Base-by-base conservation (phyloP, 2,329 filamentous ascomycete genomes). In the Trichoderma atrobrunneum region DNA sequence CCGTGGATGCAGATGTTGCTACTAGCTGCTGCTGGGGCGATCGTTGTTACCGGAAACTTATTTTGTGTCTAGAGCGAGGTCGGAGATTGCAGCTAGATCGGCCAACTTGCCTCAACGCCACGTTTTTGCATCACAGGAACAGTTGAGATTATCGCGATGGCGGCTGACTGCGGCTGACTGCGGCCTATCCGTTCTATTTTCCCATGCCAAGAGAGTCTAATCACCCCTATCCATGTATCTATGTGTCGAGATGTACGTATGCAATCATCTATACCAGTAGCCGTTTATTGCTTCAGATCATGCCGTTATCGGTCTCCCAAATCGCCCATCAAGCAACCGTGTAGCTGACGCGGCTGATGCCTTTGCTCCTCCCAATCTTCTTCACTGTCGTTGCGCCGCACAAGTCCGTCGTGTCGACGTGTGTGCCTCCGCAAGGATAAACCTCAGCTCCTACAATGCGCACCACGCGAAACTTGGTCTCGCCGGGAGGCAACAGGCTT, bases 391-490 rank as follows among this genome's bases (percentile, higher is more conserved):
- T 88, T 78, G 86, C 85, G 0, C 90, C 89, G 76, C 87, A 89
- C 73, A 85, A 75, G 72, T 86, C 84, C 24, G 90, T 91, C 21
- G 82, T 86, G 34, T 86, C 83, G 4, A 93, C 91, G 82, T 94
- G 92, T 30, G 92, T 94, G 0, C 92, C 92, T 8, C 92, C 92
- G 79, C 92, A 94, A 1, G 92, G 91, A 82, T 94, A 93, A 30
- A 87, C 87, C 75, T 91, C 92, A 0, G 88, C 87, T 0, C 91
- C 91, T 0, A 89, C 87, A 73, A 94, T 92, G 72, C 88, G 87
- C 28, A 93, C 91, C 0, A 93, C 90, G 10, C 92, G 84, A 36
- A 91, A 88, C 78, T 87, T 89, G 75, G 87, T 87, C 51, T 80
- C 80, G 28, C 86, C 87, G 0, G 81, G 80, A 10, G 83, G 82